Base-by-base conservation (phyloP, 108 stramenopile species). In the Stephanodiscus triporus region DNA sequence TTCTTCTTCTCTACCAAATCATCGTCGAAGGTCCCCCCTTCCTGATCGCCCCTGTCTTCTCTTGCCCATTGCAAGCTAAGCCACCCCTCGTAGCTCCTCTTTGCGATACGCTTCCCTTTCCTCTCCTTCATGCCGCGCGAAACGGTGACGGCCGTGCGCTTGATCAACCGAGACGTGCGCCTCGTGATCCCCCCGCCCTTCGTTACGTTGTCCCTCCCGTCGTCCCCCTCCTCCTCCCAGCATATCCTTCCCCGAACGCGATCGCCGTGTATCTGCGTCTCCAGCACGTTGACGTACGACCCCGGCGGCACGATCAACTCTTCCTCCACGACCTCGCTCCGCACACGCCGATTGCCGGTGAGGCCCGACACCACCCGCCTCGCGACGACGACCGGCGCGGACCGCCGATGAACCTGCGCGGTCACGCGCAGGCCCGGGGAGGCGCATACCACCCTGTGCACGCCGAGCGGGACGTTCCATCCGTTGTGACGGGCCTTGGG, bases 11-110 rank as follows among this genome's bases (percentile, higher is more conserved):
- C 60, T 9, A 37, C 34, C 29, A 29, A 10, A 61, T 61, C 37
- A 68, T 36, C 64, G 20, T 47, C 57, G 11, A 17, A 40, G 4
- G 55, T 56, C 30, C 37, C 37, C 40, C 40, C 43, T 16, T 45
- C 43, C 0, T 0, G 4, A 36, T 34, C 60, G n/a, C 30, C 51
- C 19, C 73, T 61, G 9, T 68, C 66, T 17, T 73, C 67, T 14
- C 69, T 67, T 3, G 64, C 78, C 78, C 78, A 73, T 51, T 73
- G 78, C 1, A 80, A 50, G 42, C 64, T 66, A 22, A 80, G 55
- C 78, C 78, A 80, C 19, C 77, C 77, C 36, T 37, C 59, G 60
- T 59, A 55, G 26, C 20, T 50, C 6, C 40, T 43, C 34, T 47
- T 55, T 23, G 22, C 58, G 0, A 34, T 36, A 0, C 50, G 24